A percentile compares a stretch with the other conserved stretches of the same genome.
Conservation (phyloP, 2,329 filamentous ascomycete species). For the Colletotrichum incanum region DNA sequence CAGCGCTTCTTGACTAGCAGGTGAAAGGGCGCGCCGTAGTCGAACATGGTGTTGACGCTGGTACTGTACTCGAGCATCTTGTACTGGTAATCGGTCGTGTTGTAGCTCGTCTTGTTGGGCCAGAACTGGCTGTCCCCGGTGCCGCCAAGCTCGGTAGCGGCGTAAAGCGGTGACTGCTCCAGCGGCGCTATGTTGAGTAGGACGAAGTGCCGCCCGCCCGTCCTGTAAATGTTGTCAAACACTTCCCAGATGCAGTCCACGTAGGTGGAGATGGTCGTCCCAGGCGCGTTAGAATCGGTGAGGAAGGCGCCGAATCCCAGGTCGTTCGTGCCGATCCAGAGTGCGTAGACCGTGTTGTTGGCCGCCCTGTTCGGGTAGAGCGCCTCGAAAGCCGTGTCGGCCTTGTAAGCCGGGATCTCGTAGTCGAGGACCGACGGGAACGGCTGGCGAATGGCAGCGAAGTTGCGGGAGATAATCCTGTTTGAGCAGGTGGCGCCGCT, state of each 20-base stretch:
- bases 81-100: conserved; percentile 62
- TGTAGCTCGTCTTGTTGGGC: conserved; percentile 61
- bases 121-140: conserved; percentile 61
- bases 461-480: conserved; percentile 71
- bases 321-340: conserved; percentile 90
- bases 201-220: conserved; percentile 80
- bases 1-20: conserved; percentile 62
- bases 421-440: conserved; percentile 77
- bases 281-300: conserved; percentile 72
- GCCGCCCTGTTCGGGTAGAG: conserved; percentile 62
- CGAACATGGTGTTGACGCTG: conserved; percentile 64
- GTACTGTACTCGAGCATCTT: conserved; percentile 65
- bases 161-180: conserved; percentile 78
- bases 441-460: conserved; percentile 63
- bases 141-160: conserved; percentile 61
- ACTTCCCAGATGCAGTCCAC: conserved; percentile 77
- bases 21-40: conserved; percentile 66
- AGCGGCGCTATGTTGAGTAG: conserved; percentile 80
- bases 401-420: conserved; percentile 70
- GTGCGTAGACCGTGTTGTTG: conserved; percentile 78
- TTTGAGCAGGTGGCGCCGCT: conserved; percentile 82
- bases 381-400: conserved; percentile 61
- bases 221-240: conserved; percentile 74
- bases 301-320: conserved; percentile 78
- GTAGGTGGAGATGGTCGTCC: conserved; percentile 75